A percentile compares a stretch with the other conserved stretches of the same genome.
phyloP scores from a whole-genome alignment of 225 moss, liverwort and hornwort species.

The Pseudoscleropodium purum region DNA sequence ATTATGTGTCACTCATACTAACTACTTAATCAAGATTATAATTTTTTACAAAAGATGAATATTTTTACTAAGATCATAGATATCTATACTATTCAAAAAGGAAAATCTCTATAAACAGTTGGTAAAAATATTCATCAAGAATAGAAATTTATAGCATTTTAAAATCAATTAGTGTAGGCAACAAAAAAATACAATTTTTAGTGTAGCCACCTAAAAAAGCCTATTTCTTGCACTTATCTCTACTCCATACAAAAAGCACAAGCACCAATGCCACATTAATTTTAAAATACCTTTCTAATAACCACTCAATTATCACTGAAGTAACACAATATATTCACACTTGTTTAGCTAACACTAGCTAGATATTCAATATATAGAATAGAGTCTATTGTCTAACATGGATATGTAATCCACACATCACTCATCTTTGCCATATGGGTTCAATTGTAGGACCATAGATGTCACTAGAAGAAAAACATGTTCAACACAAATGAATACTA shows the following conservation, averaged over 20 bases:
- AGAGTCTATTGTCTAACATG: too few species aligned
- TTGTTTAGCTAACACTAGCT: too few species aligned
- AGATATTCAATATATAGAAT: too few species aligned
- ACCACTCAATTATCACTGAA: background rate
- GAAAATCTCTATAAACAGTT: background rate
- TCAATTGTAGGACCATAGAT: background rate
- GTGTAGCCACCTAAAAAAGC: background rate
- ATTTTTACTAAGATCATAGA: background rate
- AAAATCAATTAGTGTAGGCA: background rate
- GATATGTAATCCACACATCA: background rate
- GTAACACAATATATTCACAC: background rate
- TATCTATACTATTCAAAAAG: background rate
- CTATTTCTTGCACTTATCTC: background rate
- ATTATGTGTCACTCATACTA: background rate
- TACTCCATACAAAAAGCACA: background rate
- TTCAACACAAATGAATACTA: too few species aligned
- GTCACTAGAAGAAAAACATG: background rate
- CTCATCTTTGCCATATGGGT: background rate
- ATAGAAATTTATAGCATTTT: background rate
- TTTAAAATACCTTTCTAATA: background rate
- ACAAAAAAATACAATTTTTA: fast-evolving
- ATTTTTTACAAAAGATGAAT: background rate
- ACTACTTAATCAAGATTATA: background rate
- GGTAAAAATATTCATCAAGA: background rate
- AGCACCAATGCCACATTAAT: background rate